Evolutionary conservation across 768 basidiomycete species (phyloP).

Genomic region (Saitozyma sp.): DNA sequence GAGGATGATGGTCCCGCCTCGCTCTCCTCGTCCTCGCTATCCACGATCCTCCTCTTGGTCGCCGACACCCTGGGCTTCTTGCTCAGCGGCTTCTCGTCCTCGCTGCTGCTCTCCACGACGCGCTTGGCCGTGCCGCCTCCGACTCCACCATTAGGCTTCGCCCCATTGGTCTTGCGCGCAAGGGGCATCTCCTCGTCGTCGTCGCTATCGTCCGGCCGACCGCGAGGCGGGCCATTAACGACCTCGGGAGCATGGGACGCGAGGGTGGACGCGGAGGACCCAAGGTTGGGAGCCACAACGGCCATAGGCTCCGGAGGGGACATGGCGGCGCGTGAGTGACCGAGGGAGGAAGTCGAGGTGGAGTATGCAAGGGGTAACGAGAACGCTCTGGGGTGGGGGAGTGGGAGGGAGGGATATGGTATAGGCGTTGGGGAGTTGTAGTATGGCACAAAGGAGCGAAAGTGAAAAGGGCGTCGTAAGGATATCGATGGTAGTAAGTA

Average conservation of each 20-base stretch:
- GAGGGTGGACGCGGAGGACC: no score
- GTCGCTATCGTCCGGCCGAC: not conserved
- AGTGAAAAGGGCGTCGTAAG: no score
- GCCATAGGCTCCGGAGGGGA: constrained; percentile 28
- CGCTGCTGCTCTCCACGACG: not conserved
- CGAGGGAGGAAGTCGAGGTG: not conserved
- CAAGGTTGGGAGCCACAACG: constrained; percentile 31
- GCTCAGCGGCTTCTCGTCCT: constrained; percentile 43
- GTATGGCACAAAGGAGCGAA: constrained; percentile 2
- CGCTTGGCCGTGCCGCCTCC: not conserved
- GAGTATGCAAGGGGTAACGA: not conserved
- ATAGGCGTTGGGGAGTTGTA: not conserved
- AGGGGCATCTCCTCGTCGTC: constrained; percentile 28
- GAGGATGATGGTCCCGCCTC: constrained; percentile 26
- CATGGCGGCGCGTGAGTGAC: constrained; percentile 8
- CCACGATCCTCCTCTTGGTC: constrained; percentile 22
- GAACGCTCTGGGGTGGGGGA: no score
- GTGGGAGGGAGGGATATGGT: not conserved
- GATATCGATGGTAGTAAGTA: no score
- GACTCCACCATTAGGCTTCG: constrained; percentile 7
- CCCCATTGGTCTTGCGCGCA: constrained; percentile 9
- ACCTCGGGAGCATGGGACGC: constrained; percentile 4
- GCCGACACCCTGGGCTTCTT: constrained; percentile 35
- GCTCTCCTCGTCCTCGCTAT: constrained; percentile 37
- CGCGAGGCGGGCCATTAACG: constrained; percentile 6